Evolutionary conservation across 257 asterid species (phyloP).

Genomic region (Solanum corneliomulleri): DNA sequence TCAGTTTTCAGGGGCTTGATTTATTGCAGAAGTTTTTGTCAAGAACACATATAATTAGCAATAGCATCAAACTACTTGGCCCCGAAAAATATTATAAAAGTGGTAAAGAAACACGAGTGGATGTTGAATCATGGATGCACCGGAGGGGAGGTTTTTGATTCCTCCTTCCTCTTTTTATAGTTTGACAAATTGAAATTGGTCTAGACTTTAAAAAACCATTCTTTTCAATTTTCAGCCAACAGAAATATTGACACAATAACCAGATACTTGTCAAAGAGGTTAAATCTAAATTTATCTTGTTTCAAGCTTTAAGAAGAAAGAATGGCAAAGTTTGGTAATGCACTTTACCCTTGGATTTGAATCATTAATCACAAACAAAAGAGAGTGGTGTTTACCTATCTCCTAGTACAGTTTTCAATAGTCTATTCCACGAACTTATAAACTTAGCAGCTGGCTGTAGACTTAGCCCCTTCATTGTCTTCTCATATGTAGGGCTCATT

Average conservation of each 20-base stretch:
- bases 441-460: conserved; percentile 24
- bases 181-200: background rate
- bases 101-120: background rate
- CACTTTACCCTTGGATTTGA: background rate
- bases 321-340: background rate
- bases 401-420: conserved; percentile 18
- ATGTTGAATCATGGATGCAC: background rate
- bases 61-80: background rate
- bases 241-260: background rate
- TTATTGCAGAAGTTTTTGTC: background rate
- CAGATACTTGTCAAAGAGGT: background rate
- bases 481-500: conserved; percentile 47
- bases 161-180: background rate
- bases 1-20: background rate
- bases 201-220: background rate
- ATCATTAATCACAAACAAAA: background rate
- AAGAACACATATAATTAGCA: background rate
- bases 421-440: conserved; percentile 29
- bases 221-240: background rate
- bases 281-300: background rate
- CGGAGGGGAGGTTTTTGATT: background rate
- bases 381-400: conserved; percentile 18
- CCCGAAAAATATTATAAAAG: background rate
- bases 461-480: conserved; percentile 29
- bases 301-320: background rate